Evolutionary conservation across 306 rosid genomes (phyloP), one percentile per base, ranked within the genome.

Genomic region (Lupinus albus): DNA sequence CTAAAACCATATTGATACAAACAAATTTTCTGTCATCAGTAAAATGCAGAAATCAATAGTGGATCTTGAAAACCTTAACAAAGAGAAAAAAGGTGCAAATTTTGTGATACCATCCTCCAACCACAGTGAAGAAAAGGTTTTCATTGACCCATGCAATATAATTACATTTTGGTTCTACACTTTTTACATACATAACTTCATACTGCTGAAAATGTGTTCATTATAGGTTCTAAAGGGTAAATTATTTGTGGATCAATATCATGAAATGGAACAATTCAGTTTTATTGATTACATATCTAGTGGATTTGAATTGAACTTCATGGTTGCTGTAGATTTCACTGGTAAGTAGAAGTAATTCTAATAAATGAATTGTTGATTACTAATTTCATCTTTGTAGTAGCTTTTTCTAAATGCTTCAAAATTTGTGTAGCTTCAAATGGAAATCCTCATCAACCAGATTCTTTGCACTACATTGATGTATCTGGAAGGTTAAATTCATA

Each of bases 251-350:
- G 97, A 93, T 51, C 86, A 74, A 12, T 89, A 75, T 38, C 7
- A 28, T 50, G 94, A 88, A 79, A 93, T 77, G 79, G 80, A 81
- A 38, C 96, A 83, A 11, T 85, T 75, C 78, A 89, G 84, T 66
- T 93, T 93, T 78, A 70, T 93, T 14, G 99, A 93, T 64, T 93
- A 93, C 79, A 84, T 89, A 75, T 87, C 94, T 12, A 85, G 82
- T 70, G 97, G 97, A 52, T 93, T 88, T 80, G 88, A 88, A 81
- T 86, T 93, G 13, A 93, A 90, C 79, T 93, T 88, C 71, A 89
- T 89, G 99, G 97, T 93, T 54, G 97, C 94, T 3, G 81, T 93
- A 11, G 98, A 93, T 67, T 89, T 93, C 84, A 93, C 94, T 0
- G 91, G 99, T 93, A 76, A 11, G 38, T 28, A 38, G 11, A 44